Conservation (phyloP, 2,329 filamentous ascomycete species). For the Cladophialophora immunda region DNA sequence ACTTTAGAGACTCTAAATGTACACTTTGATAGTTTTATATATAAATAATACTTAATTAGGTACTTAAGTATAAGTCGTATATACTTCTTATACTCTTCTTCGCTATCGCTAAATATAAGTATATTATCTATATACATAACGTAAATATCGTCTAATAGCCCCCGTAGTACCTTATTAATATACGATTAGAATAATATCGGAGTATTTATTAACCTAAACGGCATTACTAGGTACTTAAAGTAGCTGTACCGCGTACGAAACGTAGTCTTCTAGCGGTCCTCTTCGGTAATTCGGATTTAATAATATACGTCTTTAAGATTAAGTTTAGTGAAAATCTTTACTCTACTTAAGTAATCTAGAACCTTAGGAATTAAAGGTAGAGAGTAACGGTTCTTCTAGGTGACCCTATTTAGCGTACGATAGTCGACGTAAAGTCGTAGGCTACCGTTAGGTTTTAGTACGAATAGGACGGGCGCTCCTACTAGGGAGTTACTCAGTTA, state of each 20-base stretch:
- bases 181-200: no score
- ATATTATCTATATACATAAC: no score
- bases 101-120: no score
- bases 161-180: no score
- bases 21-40: neutral
- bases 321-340: conserved; percentile 38
- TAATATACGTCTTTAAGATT: conserved; percentile 43
- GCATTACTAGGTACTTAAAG: no score
- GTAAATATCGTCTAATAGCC: no score
- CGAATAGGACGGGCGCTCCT: no score
- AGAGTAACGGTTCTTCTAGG: conserved; percentile 44
- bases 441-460: neutral
- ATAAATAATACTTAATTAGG: no score
- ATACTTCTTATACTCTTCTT: no score
- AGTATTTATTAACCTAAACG: no score
- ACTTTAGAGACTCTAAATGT: neutral
- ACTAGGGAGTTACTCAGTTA: neutral
- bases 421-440: conserved; percentile 46
- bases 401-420: conserved; percentile 44
- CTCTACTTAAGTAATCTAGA: conserved; percentile 34
- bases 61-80: no score
- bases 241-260: no score
- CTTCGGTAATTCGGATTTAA: conserved; percentile 40
- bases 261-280: conserved; percentile 46
- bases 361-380: conserved; percentile 43